phyloP scores from a whole-genome alignment of 768 basidiomycete species.

The Suillus luteus region DNA sequence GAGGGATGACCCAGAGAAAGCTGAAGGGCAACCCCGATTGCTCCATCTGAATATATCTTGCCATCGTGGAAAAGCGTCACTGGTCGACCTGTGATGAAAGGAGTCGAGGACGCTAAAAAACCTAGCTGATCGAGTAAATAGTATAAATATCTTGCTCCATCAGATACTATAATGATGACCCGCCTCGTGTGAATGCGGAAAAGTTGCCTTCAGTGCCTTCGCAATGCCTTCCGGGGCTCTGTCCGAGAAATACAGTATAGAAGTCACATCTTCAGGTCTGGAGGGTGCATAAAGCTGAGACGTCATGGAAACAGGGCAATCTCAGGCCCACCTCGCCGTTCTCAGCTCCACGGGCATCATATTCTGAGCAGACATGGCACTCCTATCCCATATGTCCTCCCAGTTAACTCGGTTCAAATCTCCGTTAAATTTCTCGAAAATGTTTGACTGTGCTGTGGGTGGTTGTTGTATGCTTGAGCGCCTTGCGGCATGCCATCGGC shows the following conservation, averaged over 20 bases:
- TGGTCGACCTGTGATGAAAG: conserved; percentile 75
- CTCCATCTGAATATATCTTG: conserved; percentile 59
- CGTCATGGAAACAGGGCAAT: not conserved
- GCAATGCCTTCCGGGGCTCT: conserved; percentile 56
- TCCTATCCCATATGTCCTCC: conserved; percentile 52
- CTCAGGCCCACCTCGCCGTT: conserved; percentile 33
- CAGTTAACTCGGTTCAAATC: conserved; percentile 40
- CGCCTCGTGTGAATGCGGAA: conserved; percentile 53
- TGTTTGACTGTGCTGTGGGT: conserved; percentile 9
- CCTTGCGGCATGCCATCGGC: conserved; percentile 67
- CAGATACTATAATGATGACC: conserved; percentile 19
- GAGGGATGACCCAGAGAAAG: conserved; percentile 16
- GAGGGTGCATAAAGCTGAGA: not conserved
- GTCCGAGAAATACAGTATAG: conserved; percentile 59
- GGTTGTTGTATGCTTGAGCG: conserved; percentile 20
- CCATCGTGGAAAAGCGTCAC: conserved; percentile 67
- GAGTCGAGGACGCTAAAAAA: conserved; percentile 71
- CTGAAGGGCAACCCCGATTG: conserved; percentile 63
- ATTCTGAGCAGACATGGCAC: conserved; percentile 13
- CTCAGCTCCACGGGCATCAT: conserved; percentile 43
- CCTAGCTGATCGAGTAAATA: conserved; percentile 49
- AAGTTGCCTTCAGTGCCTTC: conserved; percentile 39
- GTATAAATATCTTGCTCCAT: conserved; percentile 1
- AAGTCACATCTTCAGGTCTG: conserved; percentile 26
- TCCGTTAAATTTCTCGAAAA: conserved; percentile 10